Base-by-base conservation (phyloP, 108 stramenopile genomes). In the Nannochloropsis salina region DNA sequence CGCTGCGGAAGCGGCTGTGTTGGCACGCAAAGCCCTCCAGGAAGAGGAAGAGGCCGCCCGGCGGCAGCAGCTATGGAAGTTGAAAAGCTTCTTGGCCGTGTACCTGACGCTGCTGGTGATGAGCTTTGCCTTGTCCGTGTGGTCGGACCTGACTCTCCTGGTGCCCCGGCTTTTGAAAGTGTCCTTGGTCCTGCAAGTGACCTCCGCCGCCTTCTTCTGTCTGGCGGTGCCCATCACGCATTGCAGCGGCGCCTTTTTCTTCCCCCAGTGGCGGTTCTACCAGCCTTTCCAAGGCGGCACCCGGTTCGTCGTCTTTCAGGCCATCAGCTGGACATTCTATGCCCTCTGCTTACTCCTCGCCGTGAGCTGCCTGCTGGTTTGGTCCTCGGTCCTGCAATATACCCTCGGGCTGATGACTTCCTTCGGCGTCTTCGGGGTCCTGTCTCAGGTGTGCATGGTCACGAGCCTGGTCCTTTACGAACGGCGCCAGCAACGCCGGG, bases 301-400 rank as follows among this genome's bases (percentile, higher is more conserved):
- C 20, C 61, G 61, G 20, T 74, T 74, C 61, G n/a, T 74, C n/a
- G 61, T 74, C 20, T 74, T 74, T n/a, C 61, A 74, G 61, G 61
- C 61, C 20, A 74, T 74, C 3, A 74, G 61, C 61, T 74, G 61
- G 61, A 74, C 61, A n/a, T 74, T 74, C 6, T 74, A 74, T 0
- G 61, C 61, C 2, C n/a, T 74, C 20, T 74, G 61, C 61, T n/a
- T 74, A 0, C 20, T 74, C 61, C 61, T 74, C n/a, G 61, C 61
- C n/a, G 61, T 74, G 61, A n/a, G 61, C n/a, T 74, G 61, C 61
- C n/a, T 74, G 61, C 61, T 74, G 61, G 15, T 74, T 74, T 74
- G 61, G 61, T 15, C 61, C 20, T n/a, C 20, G 15, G 20, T 74
- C 20, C 20, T n/a, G 20, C 15, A 74, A n/a, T 74, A 74, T 8